Percentiles rank a stretch among this genome's conserved stretches.
Evolutionary conservation across 345 rosid genomes (phyloP).

Genomic region (Hibiscus tridactylites): DNA sequence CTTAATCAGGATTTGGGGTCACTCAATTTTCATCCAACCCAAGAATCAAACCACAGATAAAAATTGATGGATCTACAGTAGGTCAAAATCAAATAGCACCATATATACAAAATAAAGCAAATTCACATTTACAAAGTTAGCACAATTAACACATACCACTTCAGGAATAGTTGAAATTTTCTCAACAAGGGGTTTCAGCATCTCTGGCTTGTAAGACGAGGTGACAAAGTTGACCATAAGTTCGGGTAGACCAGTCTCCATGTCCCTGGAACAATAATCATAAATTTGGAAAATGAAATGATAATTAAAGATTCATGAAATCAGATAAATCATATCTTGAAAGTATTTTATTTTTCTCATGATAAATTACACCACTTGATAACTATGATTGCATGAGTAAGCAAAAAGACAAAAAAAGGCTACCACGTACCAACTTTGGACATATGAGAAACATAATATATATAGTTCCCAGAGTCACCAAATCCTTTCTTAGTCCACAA

Average conservation of each 20-base stretch:
- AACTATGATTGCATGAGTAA: not conserved
- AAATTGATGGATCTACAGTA: not conserved
- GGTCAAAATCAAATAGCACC: not conserved
- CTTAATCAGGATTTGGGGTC: not conserved
- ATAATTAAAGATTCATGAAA: not conserved
- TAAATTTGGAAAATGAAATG: constrained; percentile 3
- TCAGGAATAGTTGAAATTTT: constrained; percentile 62
- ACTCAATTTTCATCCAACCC: not conserved
- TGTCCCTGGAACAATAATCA: constrained; percentile 44
- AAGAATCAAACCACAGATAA: not conserved
- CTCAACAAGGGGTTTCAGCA: constrained; percentile 77
- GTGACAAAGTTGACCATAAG: constrained; percentile 96
- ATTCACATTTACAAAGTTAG: not conserved
- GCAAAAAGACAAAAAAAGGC: not conserved
- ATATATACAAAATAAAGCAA: not conserved
- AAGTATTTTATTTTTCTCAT: not conserved
- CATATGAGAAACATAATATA: not conserved
- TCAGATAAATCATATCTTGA: not conserved
- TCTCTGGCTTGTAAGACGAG: constrained; percentile 70
- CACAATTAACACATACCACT: constrained; percentile 53
- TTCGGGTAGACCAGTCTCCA: constrained; percentile 51
- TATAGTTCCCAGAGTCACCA: not conserved
- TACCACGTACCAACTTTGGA: not conserved
- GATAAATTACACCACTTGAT: not conserved
- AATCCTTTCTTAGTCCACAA: not conserved